Evolutionary conservation across 192 early-diverging fungal genomes (phyloP), one percentile per base, ranked within the genome.

Genomic region (Backusella sp.): DNA sequence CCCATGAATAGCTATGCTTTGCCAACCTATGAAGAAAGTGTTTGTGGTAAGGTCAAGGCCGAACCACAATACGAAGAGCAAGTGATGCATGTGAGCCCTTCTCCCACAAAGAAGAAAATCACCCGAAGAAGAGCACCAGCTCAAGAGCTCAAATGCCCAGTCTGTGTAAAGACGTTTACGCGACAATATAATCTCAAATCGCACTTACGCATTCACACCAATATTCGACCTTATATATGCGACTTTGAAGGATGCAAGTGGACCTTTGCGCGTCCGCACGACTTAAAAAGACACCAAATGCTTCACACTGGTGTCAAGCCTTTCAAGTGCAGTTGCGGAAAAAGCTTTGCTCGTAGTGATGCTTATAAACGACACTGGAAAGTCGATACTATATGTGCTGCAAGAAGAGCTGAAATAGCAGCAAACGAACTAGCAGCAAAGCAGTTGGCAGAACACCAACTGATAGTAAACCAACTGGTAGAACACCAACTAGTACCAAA

Each of bases 121-220:
- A 41, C 68, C 11, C 41, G 68, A 23, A 36, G 68, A 69, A 69
- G 68, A 52, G 21, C 46, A 14, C 5, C 15, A 4, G 14, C 30
- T 9, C 49, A 34, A n/a, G 30, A 35, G 15, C 75, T 74, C 39
- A 34, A 30, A 12, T 80, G 78, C 32, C 56, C 76, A 34, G 21
- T 56, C 6, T 80, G 78, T 66, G 46, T 19, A 19, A 74, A 72
- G 66, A 8, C 19, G 15, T 94, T 94, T 74, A 88, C 88, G 35
- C 85, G 92, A 1, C 90, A 88, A 32, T 92, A 94, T 76, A 93
- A 94, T 73, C 87, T 94, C 12, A 92, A 89, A 73, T 93, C 92
- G 9, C 93, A 94, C 71, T 84, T 87, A 23, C 80, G 90, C 21
- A 92, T 90, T 3, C 93, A 94, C 77, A 90, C 90, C 70, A 89